These are phyloP conservation scores for Suillus brevipes DNA, from an alignment of 768 basidiomycete species.

Conservation along the genomic window DNA sequence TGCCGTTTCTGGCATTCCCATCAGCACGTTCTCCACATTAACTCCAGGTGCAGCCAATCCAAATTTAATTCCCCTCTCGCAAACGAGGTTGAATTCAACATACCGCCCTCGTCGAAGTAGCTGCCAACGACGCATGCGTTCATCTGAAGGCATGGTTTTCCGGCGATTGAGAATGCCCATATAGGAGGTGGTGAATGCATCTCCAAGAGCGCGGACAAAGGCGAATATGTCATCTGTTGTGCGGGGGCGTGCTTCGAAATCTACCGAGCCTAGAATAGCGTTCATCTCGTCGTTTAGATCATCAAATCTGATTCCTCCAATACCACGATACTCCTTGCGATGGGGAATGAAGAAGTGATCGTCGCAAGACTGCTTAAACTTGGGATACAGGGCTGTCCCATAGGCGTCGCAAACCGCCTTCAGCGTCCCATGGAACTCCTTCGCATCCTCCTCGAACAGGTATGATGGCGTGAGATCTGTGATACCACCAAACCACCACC, in stretches of 20 bases:
- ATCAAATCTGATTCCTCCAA: constrained; percentile 59
- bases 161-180: constrained; percentile 43
- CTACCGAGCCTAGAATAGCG: constrained; percentile 21
- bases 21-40: constrained; percentile 63
- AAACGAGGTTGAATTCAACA: constrained; percentile 66
- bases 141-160: constrained; percentile 34
- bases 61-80: constrained; percentile 70
- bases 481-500: constrained; percentile 30
- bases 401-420: constrained; percentile 45
- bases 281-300: constrained; percentile 40
- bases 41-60: constrained; percentile 61
- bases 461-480: constrained; percentile 53
- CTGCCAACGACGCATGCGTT: constrained; percentile 48
- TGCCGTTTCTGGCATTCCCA: constrained; percentile 64
- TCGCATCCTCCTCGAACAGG: constrained; percentile 45
- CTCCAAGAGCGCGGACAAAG: constrained; percentile 42
- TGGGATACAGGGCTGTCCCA: constrained; percentile 40
- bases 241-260: constrained; percentile 15
- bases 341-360: constrained; percentile 56
- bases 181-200: constrained; percentile 50
- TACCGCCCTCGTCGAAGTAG: constrained; percentile 51
- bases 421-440: constrained; percentile 47
- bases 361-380: constrained; percentile 55
- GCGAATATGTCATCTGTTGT: constrained; percentile 42
- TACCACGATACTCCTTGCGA: constrained; percentile 48